These are phyloP conservation scores for Dryadomyces quercivorus DNA, from an alignment of 2,329 filamentous ascomycete genomes.

Conservation along the genomic window DNA sequence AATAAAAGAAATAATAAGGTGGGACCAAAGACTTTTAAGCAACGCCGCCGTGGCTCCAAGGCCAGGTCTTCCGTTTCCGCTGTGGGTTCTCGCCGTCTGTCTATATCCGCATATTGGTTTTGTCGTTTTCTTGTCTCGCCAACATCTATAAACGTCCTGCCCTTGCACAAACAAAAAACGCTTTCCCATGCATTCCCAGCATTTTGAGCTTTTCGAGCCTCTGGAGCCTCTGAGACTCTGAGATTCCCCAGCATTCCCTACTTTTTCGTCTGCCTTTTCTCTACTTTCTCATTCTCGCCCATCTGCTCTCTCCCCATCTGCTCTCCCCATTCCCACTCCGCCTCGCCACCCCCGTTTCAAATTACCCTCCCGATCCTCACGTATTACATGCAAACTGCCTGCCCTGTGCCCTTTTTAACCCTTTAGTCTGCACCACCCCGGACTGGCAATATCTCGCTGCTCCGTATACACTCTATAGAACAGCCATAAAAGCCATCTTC, in stretches of 20 bases:
- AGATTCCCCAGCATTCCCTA: too few species aligned
- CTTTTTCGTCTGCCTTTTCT: background rate
- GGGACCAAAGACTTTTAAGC: background rate
- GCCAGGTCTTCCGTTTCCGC: background rate
- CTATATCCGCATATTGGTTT: background rate
- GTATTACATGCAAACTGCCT: background rate
- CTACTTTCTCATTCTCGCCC: background rate
- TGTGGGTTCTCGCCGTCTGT: background rate
- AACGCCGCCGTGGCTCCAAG: background rate
- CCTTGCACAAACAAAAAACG: background rate
- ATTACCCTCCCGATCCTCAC: background rate
- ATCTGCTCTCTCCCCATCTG: background rate
- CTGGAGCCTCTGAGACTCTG: too few species aligned
- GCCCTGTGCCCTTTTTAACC: background rate
- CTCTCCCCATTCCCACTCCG: background rate
- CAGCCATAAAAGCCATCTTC: too few species aligned
- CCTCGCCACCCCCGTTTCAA: background rate
- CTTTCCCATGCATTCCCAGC: too few species aligned
- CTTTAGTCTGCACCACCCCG: background rate
- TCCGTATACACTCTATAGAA: background rate
- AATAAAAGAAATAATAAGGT: background rate
- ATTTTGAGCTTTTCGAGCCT: too few species aligned
- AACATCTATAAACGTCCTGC: background rate
- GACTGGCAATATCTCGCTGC: background rate
- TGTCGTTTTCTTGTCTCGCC: constrained; percentile 2